Percentiles rank a stretch among this genome's conserved stretches.
These are phyloP conservation scores for Lolium rigidum DNA, from an alignment of 176 grass and related monocot genomes.

Conservation along the genomic window DNA sequence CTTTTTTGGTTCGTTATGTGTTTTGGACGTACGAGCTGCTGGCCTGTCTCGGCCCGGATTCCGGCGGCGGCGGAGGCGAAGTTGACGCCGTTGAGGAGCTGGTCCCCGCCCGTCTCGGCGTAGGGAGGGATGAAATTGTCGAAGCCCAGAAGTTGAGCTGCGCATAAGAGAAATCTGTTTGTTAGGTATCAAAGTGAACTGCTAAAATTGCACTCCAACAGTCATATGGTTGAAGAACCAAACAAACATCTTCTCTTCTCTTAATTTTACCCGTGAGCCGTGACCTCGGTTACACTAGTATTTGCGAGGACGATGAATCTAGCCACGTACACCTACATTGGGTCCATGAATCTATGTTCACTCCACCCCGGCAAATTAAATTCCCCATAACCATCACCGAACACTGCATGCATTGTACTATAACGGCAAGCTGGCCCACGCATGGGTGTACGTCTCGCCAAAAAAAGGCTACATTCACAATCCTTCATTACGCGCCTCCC, in stretches of 20 bases:
- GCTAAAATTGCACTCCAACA: background rate
- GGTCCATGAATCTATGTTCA: conserved; percentile 8
- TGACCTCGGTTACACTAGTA: background rate
- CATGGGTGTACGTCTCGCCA: conserved; percentile 1
- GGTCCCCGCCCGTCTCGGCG: conserved; percentile 54
- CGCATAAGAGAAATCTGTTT: background rate
- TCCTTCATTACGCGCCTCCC: background rate
- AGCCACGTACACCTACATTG: background rate
- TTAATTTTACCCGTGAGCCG: background rate
- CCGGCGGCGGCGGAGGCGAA: conserved; percentile 98
- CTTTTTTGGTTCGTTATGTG: background rate
- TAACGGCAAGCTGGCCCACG: conserved; percentile 29
- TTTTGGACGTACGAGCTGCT: conserved; percentile 63
- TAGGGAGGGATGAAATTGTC: conserved; percentile 83
- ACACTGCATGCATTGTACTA: background rate
- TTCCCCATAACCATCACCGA: conserved; percentile 38
- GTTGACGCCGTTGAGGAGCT: conserved; percentile 84
- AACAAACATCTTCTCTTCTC: background rate
- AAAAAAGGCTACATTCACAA: background rate
- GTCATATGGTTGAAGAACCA: background rate
- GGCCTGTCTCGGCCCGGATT: conserved; percentile 91
- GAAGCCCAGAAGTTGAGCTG: conserved; percentile 89
- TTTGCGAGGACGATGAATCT: conserved; percentile 1
- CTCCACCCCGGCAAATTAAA: conserved; percentile 17
- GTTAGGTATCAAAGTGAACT: background rate